Evolutionary conservation across 2,329 filamentous ascomycete species (phyloP).

Genomic region (Aschersonia sp.): DNA sequence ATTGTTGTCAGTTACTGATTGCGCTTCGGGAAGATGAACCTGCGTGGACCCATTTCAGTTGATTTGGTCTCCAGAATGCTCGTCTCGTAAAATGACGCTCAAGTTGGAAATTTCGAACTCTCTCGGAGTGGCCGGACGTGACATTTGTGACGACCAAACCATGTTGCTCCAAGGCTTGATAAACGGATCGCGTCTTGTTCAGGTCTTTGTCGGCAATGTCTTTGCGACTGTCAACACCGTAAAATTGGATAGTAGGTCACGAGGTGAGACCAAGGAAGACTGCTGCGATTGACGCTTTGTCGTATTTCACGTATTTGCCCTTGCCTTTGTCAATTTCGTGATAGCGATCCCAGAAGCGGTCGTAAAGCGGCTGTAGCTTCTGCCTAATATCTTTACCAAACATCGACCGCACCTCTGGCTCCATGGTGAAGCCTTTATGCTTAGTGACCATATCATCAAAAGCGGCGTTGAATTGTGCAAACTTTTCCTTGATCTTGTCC

Average conservation of each 20-base stretch:
- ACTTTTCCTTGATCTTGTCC: constrained; percentile 93
- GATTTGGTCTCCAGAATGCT: too few relatives aligned
- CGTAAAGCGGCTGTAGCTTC: constrained; percentile 88
- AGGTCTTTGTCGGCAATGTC: too few relatives aligned
- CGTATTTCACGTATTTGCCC: constrained; percentile 96
- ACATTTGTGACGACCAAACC: too few relatives aligned
- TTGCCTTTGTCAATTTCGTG: constrained; percentile 96
- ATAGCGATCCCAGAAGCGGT: constrained; percentile 91
- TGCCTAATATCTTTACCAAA: constrained; percentile 75
- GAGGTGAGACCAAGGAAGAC: constrained; percentile 38
- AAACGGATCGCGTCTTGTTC: too few relatives aligned
- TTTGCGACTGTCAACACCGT: too few relatives aligned
- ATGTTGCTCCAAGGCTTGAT: too few relatives aligned
- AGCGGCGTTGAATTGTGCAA: constrained; percentile 72
- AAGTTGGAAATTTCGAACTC: too few relatives aligned
- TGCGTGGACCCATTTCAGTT: too few relatives aligned
- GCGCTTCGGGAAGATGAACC: too few relatives aligned
- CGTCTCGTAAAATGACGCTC: too few relatives aligned
- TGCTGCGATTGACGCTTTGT: constrained; percentile 66
- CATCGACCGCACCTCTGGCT: constrained; percentile 70
- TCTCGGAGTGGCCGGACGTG: too few relatives aligned
- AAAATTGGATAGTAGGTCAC: constrained; percentile 6
- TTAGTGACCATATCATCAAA: constrained; percentile 80
- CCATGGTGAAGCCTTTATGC: constrained; percentile 79
- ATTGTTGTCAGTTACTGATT: too few relatives aligned